These are phyloP conservation scores for Pyrenula massariospora DNA, from an alignment of 495 filamentous ascomycete genomes.

Conservation along the genomic window DNA sequence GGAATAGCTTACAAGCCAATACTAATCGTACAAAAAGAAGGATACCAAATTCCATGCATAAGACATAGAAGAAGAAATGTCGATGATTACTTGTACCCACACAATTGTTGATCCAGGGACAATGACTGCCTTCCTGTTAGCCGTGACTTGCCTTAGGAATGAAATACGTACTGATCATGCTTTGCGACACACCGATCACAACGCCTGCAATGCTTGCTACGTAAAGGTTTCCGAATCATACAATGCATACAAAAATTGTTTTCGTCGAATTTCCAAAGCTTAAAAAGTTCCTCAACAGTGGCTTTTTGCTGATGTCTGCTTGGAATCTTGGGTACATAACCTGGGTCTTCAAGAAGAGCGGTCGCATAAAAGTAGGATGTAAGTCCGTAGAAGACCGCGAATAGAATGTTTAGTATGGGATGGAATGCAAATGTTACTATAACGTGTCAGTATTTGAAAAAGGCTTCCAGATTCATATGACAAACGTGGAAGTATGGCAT, in stretches of 20 bases:
- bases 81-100: slow-evolving; percentile 89
- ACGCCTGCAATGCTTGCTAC: slow-evolving; percentile 89
- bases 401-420: slow-evolving; percentile 64
- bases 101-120: slow-evolving; percentile 96
- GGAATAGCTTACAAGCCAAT: slow-evolving; percentile 36
- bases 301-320: slow-evolving; percentile 80
- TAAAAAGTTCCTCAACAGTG: slow-evolving; percentile 73
- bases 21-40: slow-evolving; percentile 44
- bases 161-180: slow-evolving; percentile 75
- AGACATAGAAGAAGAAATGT: slow-evolving; percentile 85
- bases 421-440: slow-evolving; percentile 51
- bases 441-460: slow-evolving; percentile 12
- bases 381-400: slow-evolving; percentile 47
- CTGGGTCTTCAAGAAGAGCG: slow-evolving; percentile 80
- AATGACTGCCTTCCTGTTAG: slow-evolving; percentile 51
- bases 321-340: slow-evolving; percentile 85
- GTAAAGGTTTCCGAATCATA: slow-evolving; percentile 82
- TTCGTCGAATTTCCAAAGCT: slow-evolving; percentile 82
- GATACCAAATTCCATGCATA: slow-evolving; percentile 66
- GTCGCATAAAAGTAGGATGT: slow-evolving; percentile 77
- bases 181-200: slow-evolving; percentile 90
- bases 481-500: slow-evolving; percentile 58
- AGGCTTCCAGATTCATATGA: slow-evolving; percentile 7
- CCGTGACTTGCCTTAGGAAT: background rate
- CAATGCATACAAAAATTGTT: slow-evolving; percentile 86